Percentiles rank a stretch among this genome's conserved stretches.
These are phyloP conservation scores for Cyclanthera cordifolia DNA, from an alignment of 306 rosid genomes.

Conservation along the genomic window DNA sequence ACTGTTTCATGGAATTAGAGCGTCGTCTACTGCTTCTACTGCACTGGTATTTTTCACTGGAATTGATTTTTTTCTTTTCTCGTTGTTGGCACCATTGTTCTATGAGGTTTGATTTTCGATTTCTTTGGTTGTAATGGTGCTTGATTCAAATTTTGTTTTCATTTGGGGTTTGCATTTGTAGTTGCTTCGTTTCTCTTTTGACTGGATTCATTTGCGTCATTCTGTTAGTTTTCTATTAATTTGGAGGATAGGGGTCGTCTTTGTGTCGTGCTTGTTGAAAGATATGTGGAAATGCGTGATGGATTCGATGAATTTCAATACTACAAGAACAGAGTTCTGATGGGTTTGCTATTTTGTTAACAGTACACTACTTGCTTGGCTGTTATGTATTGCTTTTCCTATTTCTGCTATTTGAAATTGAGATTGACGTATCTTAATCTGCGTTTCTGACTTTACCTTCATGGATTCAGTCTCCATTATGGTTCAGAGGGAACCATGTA, in stretches of 20 bases:
- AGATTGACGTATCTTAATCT: slow-evolving; percentile 3
- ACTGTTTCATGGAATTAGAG: slow-evolving; percentile 29
- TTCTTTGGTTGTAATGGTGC: background rate
- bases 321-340: background rate
- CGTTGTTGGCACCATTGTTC: background rate
- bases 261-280: background rate
- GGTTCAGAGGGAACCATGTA: slow-evolving; percentile 32
- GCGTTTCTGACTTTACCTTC: slow-evolving; percentile 4
- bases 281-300: background rate
- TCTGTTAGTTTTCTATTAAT: background rate
- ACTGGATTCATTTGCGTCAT: background rate
- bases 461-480: slow-evolving; percentile 43
- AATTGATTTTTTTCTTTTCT: background rate
- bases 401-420: slow-evolving; percentile 1
- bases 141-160: background rate
- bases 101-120: background rate
- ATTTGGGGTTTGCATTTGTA: background rate
- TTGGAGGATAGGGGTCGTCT: background rate
- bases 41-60: slow-evolving; percentile 22
- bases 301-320: background rate
- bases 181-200: background rate
- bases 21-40: slow-evolving; percentile 13
- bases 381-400: background rate
- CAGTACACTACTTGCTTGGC: background rate
- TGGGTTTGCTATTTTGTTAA: background rate